A percentile compares a stretch with the other conserved stretches of the same genome.
Conservation (phyloP, 306 rosid species). For the Aeschynomene evenia region DNA sequence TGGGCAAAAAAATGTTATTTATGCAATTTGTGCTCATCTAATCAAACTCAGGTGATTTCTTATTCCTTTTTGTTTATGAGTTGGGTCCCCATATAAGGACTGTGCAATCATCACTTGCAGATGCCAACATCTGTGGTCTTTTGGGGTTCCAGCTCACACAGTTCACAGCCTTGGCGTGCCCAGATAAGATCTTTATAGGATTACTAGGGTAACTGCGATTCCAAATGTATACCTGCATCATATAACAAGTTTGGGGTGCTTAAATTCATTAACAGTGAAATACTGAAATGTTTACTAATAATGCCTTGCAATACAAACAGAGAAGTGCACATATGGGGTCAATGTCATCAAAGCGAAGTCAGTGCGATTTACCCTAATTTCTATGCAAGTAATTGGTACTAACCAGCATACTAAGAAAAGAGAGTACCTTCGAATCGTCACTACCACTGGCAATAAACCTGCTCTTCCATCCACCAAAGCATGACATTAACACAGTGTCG, state of each 20-base stretch:
- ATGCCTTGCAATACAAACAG: background rate
- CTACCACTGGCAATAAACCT: constrained; percentile 87
- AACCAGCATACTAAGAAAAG: background rate
- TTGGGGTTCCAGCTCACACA: constrained; percentile 92
- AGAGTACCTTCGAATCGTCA: constrained; percentile 72
- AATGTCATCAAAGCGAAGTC: too few species aligned
- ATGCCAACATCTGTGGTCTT: constrained; percentile 82
- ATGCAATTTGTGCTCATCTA: background rate
- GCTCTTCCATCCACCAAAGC: constrained; percentile 80
- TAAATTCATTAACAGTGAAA: too few species aligned
- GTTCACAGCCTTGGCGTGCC: constrained; percentile 77
- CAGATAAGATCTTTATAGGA: constrained; percentile 73
- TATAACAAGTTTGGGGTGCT: constrained; percentile 22
- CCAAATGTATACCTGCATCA: constrained; percentile 82
- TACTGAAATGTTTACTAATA: background rate
- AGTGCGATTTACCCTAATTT: too few species aligned
- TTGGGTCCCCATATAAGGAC: constrained; percentile 87
- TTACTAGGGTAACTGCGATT: constrained; percentile 42
- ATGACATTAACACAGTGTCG: constrained; percentile 79
- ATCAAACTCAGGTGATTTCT: background rate
- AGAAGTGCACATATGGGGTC: too few species aligned
- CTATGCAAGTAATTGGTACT: too few species aligned
- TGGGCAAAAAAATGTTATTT: background rate
- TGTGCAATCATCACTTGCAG: constrained; percentile 81
- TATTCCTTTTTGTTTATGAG: background rate